Percentiles rank a stretch among this genome's conserved stretches.
phyloP scores from a whole-genome alignment of 2,329 filamentous ascomycete species.

The Claviceps cyperi region DNA sequence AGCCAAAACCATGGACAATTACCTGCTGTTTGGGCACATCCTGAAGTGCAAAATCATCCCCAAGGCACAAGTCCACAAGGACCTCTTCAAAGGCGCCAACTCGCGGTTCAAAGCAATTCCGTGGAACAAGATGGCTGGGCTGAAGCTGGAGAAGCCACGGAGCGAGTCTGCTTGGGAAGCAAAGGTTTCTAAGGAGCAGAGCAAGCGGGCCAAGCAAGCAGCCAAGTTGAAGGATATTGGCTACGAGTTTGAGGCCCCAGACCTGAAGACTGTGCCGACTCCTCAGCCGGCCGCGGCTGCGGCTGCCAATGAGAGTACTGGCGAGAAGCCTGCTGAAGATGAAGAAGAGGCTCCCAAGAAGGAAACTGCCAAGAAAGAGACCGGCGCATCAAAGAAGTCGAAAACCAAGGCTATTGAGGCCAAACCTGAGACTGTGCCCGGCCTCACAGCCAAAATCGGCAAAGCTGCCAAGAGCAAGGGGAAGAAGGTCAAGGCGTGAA shows the following conservation, averaged over 20 bases:
- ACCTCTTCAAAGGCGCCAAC: constrained; percentile 83
- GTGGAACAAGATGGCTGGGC: constrained; percentile 72
- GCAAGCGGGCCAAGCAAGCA: constrained; percentile 51
- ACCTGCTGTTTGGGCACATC: constrained; percentile 87
- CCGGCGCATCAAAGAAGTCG: constrained; percentile 8
- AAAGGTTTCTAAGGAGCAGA: constrained; percentile 59
- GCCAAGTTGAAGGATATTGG: constrained; percentile 66
- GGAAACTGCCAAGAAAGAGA: constrained; percentile 11
- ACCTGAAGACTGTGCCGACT: constrained; percentile 43
- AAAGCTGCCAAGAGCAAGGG: constrained; percentile 19
- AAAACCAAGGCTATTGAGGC: constrained; percentile 10
- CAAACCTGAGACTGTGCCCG: constrained; percentile 9
- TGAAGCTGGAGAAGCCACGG: constrained; percentile 56
- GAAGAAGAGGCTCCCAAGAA: constrained; percentile 23
- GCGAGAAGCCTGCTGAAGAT: constrained; percentile 15
- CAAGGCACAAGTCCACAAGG: constrained; percentile 60
- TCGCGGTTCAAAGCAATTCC: constrained; percentile 79
- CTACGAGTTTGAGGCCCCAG: constrained; percentile 68
- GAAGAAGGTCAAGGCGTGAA: constrained; percentile 9
- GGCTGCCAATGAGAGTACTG: constrained; percentile 15
- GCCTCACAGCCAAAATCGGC: constrained; percentile 10
- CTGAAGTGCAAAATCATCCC: constrained; percentile 74
- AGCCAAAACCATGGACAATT: constrained; percentile 93
- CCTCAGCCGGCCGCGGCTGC: constrained; percentile 19
- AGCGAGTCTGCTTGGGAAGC: constrained; percentile 66